phyloP scores from a whole-genome alignment of 1,139 yeast genomes.

The Nakaseomyces nivariensis region DNA sequence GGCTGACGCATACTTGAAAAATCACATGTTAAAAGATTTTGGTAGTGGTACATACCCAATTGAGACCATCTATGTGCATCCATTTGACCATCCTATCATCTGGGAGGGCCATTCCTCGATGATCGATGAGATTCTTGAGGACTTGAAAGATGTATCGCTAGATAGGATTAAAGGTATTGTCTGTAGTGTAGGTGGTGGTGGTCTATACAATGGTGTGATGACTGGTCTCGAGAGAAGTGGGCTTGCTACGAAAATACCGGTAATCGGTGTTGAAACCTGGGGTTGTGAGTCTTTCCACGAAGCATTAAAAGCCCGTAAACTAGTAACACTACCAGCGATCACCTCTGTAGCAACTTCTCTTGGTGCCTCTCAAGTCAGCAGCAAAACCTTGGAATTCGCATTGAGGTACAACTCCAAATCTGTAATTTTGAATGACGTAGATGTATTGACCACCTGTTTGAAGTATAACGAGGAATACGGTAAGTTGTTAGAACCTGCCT shows the following conservation, averaged over 20 bases:
- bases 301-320: slow-evolving; percentile 37
- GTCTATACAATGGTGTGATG: slow-evolving; percentile 51
- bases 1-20: slow-evolving; percentile 44
- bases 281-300: slow-evolving; percentile 46
- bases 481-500: slow-evolving; percentile 56
- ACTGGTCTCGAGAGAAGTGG: slow-evolving; percentile 39
- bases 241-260: slow-evolving; percentile 32
- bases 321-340: slow-evolving; percentile 36
- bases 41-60: slow-evolving; percentile 9
- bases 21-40: slow-evolving; percentile 31
- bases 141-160: slow-evolving; percentile 25
- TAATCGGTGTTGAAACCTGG: slow-evolving; percentile 45
- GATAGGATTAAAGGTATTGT: slow-evolving; percentile 43
- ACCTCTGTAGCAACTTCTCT: slow-evolving; percentile 48
- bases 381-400: slow-evolving; percentile 36
- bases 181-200: slow-evolving; percentile 66
- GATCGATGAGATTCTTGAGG: slow-evolving; percentile 44
- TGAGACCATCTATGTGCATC: slow-evolving; percentile 45
- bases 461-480: slow-evolving; percentile 39
- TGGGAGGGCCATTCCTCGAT: slow-evolving; percentile 59
- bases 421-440: slow-evolving; percentile 43
- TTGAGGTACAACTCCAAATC: slow-evolving; percentile 31
- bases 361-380: slow-evolving; percentile 46
- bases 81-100: slow-evolving; percentile 49
- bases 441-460: slow-evolving; percentile 41